Evolutionary conservation across 495 filamentous ascomycete genomes (phyloP), one percentile per base, ranked within the genome.

Genomic region (Tuber calosporum): DNA sequence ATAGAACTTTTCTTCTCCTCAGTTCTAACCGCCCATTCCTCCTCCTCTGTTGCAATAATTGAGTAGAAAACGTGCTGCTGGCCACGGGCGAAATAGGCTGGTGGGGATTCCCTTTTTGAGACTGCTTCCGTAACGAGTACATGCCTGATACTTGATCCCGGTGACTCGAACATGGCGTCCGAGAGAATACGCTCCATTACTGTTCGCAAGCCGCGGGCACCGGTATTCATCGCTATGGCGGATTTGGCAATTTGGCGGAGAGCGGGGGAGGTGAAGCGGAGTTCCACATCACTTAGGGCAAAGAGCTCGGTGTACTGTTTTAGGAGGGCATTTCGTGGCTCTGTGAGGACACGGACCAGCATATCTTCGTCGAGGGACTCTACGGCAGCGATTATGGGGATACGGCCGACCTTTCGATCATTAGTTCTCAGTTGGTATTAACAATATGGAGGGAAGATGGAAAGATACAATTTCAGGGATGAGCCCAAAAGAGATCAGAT

Each of bases 151-250:
- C 85, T 87, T 4, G 88, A 89, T 26, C 88, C 84, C 9, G 95
- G 95, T 6, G 91, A 89, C 82, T 96, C 92, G 82, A 94, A 98
- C 91, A 96, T 97, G 34, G 91, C 88, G 74, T 97, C 93, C 19
- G 87, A 90, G 30, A 99, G 85, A 66, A 98, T 85, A 9, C 90
- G 86, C 82, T 99, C 96, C 86, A 97, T 88, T 72, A 97, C 93
- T 69, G 93, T 94, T 70, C 95, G 88, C 53, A 99, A 83, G 0
- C 91, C 95, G 17, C 95, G 85, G 0, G 95, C 95, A 7, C 95
- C 95, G 0, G 94, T 97, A 19, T 90, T 92, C 86, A 94, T 93
- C 26, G 81, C 84, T 69, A 86, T 81, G 0, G 94, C 93, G 38
- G 87, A 86, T 74, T 88, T 87, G 22, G 94, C 95, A 40, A 98